phyloP scores from a whole-genome alignment of 768 basidiomycete genomes.

The Macrocybe gigantea region DNA sequence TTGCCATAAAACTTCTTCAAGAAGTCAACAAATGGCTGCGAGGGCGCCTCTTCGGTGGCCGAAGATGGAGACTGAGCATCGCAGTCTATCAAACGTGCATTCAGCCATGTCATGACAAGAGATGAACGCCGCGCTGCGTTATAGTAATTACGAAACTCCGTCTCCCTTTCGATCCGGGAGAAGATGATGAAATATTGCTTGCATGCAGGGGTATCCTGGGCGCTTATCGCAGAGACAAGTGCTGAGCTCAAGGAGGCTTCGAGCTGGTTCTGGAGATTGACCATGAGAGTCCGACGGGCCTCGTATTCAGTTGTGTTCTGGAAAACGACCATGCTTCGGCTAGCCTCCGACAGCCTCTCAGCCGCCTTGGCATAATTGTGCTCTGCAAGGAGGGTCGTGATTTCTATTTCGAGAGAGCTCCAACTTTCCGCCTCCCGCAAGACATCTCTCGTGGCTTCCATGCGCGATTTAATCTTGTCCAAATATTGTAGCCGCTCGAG shows the following conservation, averaged over 20 bases:
- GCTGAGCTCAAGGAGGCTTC: slow-evolving; percentile 91
- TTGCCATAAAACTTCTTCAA: slow-evolving; percentile 70
- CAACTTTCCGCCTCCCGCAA: slow-evolving; percentile 94
- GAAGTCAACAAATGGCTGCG: slow-evolving; percentile 55
- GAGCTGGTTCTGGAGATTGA: slow-evolving; percentile 91
- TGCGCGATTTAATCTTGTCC: slow-evolving; percentile 76
- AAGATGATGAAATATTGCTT: slow-evolving; percentile 83
- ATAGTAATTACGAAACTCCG: slow-evolving; percentile 93
- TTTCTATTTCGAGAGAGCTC: slow-evolving; percentile 92
- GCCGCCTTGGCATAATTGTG: slow-evolving; percentile 84
- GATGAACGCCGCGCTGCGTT: slow-evolving; percentile 72
- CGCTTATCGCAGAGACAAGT: slow-evolving; percentile 79
- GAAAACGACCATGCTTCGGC: slow-evolving; percentile 85
- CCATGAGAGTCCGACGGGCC: slow-evolving; percentile 75
- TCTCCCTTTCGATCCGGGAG: slow-evolving; percentile 83
- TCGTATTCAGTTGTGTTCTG: slow-evolving; percentile 92
- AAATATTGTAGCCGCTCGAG: slow-evolving; percentile 76
- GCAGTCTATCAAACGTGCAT: slow-evolving; percentile 46
- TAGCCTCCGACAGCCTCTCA: slow-evolving; percentile 86
- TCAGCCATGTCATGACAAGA: slow-evolving; percentile 68
- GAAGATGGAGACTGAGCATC: slow-evolving; percentile 21
- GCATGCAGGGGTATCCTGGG: slow-evolving; percentile 69
- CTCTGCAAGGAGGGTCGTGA: slow-evolving; percentile 77
- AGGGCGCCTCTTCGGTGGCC: slow-evolving; percentile 8
- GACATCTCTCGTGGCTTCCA: slow-evolving; percentile 88